A percentile compares a stretch with the other conserved stretches of the same genome.
These are phyloP conservation scores for Myriosclerotinia scirpicola DNA, from an alignment of 2,329 filamentous ascomycete species.

Conservation along the genomic window DNA sequence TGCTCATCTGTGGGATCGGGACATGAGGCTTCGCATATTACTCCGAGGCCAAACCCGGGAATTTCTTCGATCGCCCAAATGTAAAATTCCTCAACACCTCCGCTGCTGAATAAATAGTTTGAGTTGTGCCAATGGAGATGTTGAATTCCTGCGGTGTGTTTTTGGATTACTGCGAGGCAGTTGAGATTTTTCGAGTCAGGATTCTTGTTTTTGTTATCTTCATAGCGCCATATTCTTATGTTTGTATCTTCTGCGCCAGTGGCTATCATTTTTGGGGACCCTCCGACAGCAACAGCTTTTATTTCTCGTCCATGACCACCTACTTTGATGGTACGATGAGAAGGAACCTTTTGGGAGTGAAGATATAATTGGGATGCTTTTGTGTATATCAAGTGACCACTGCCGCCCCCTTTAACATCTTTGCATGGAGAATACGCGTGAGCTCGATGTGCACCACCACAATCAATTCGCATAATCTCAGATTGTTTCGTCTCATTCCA, in stretches of 20 bases:
- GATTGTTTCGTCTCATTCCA: slow-evolving; percentile 74
- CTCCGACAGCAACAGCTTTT: slow-evolving; percentile 55
- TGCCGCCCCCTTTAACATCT: slow-evolving; percentile 33
- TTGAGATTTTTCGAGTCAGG: slow-evolving; percentile 21
- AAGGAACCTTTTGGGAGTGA: slow-evolving; percentile 43
- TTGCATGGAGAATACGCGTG: slow-evolving; percentile 56
- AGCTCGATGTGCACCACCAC: slow-evolving; percentile 79
- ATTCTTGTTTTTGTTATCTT: slow-evolving; percentile 17
- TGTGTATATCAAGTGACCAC: slow-evolving; percentile 69
- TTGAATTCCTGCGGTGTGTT: slow-evolving; percentile 83
- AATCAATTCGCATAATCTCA: slow-evolving; percentile 71
- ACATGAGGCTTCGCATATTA: slow-evolving; percentile 57
- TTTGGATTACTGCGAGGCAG: slow-evolving; percentile 64
- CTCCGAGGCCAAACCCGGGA: slow-evolving; percentile 52
- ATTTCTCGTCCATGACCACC: slow-evolving; percentile 90
- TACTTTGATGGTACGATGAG: slow-evolving; percentile 54
- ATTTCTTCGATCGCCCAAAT: slow-evolving; percentile 67
- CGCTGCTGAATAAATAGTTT: slow-evolving; percentile 76
- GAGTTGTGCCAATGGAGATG: slow-evolving; percentile 62
- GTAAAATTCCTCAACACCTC: slow-evolving; percentile 84
- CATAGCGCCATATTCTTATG: slow-evolving; percentile 69
- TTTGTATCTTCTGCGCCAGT: slow-evolving; percentile 71
- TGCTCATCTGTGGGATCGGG: slow-evolving; percentile 51
- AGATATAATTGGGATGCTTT: slow-evolving; percentile 58
- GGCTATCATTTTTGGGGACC: slow-evolving; percentile 49